Conservation (phyloP, 805 yeast genomes). For the Ogataea neopini region DNA sequence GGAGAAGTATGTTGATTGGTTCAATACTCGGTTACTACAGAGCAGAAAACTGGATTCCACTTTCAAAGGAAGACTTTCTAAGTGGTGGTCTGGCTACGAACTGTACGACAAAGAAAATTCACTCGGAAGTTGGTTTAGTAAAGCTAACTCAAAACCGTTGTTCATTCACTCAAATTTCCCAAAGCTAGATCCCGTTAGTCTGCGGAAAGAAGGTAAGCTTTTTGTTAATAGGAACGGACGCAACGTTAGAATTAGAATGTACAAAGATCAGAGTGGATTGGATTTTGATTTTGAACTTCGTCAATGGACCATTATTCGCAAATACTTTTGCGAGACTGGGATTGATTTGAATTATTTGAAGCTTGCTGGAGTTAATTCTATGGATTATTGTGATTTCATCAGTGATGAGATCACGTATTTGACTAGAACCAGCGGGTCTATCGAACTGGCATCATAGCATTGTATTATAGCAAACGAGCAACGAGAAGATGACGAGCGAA, state of each 20-base stretch:
- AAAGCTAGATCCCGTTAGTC: conserved; percentile 47
- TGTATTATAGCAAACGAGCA: neutral
- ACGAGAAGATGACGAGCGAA: neutral
- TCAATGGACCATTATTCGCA: conserved; percentile 57
- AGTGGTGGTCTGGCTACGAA: conserved; percentile 19
- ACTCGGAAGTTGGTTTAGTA: conserved; percentile 26
- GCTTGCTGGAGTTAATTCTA: conserved; percentile 30
- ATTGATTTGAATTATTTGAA: conserved; percentile 29
- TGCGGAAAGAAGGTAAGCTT: conserved; percentile 40
- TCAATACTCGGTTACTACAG: conserved; percentile 8
- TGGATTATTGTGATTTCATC: conserved; percentile 53
- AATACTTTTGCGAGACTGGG: conserved; percentile 32
- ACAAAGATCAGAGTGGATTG: conserved; percentile 31
- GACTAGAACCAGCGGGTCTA: conserved; percentile 23
- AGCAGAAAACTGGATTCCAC: conserved; percentile 10
- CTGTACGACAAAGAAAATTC: conserved; percentile 18
- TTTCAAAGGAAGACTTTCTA: conserved; percentile 9
- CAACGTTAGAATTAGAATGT: conserved; percentile 29
- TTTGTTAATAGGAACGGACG: conserved; percentile 19
- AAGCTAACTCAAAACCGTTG: conserved; percentile 31
- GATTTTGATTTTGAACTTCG: conserved; percentile 57
- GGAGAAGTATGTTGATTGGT: conserved; percentile 23
- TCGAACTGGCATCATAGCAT: conserved; percentile 5
- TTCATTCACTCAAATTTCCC: conserved; percentile 58
- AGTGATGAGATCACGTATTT: conserved; percentile 47